Percentiles rank a stretch among this genome's conserved stretches.
Conservation (phyloP, 495 filamentous ascomycete genomes). For the Bacidia rubella region DNA sequence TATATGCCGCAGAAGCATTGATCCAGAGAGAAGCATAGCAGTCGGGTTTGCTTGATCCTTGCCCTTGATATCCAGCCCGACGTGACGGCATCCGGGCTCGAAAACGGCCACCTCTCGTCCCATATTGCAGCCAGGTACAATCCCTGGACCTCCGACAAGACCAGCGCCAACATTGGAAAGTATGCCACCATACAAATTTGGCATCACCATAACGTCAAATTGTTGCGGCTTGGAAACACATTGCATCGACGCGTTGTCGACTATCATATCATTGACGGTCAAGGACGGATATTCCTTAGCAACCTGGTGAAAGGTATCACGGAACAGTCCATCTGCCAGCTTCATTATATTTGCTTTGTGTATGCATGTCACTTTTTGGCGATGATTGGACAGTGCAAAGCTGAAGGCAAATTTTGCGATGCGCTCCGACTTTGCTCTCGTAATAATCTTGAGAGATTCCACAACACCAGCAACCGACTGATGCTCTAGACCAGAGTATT, state of each 20-base stretch:
- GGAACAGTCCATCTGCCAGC: slow-evolving; percentile 95
- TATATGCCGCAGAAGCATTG: slow-evolving; percentile 92
- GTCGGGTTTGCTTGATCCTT: slow-evolving; percentile 98
- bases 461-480: slow-evolving; percentile 95
- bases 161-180: slow-evolving; percentile 97
- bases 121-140: slow-evolving; percentile 99
- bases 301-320: slow-evolving; percentile 85
- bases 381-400: slow-evolving; percentile 94
- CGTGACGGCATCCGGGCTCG: slow-evolving; percentile 96
- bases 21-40: slow-evolving; percentile 82
- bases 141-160: slow-evolving; percentile 93
- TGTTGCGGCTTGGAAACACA: slow-evolving; percentile 90
- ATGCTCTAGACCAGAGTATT: slow-evolving; percentile 97
- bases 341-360: slow-evolving; percentile 99
- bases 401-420: slow-evolving; percentile 97
- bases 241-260: slow-evolving; percentile 99
- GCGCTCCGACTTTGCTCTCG: slow-evolving; percentile 92
- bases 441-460: slow-evolving; percentile 99
- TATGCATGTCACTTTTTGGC: slow-evolving; percentile 97
- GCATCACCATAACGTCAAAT: slow-evolving; percentile 99
- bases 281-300: slow-evolving; percentile 87
- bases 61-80: slow-evolving; percentile 97
- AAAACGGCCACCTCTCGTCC: slow-evolving; percentile 96
- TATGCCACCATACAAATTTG: slow-evolving; percentile 97
- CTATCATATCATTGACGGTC: slow-evolving; percentile 96